These are phyloP conservation scores for Penicillium coprophilum DNA, from an alignment of 495 filamentous ascomycete genomes.

Conservation along the genomic window DNA sequence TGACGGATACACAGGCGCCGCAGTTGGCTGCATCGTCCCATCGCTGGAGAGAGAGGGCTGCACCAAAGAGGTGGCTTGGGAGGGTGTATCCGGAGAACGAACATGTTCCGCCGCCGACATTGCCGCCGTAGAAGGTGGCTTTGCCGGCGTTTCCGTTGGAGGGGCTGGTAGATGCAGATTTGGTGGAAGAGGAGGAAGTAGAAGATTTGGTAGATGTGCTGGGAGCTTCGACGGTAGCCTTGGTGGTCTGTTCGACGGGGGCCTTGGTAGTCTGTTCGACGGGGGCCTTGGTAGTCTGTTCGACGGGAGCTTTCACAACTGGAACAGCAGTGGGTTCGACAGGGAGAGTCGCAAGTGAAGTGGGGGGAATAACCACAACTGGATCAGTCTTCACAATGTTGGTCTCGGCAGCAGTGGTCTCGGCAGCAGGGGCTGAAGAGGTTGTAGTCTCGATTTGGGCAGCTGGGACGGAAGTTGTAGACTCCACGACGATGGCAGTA, in stretches of 20 bases:
- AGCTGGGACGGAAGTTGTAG: neutral
- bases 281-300: constrained; percentile 16
- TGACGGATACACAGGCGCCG: constrained; percentile 58
- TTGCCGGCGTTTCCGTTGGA: constrained; percentile 28
- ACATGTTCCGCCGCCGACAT: constrained; percentile 57
- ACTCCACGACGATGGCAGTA: neutral
- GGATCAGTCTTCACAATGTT: constrained; percentile 11
- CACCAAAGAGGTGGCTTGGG: constrained; percentile 53
- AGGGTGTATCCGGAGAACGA: constrained; percentile 59
- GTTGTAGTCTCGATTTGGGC: constrained; percentile 1
- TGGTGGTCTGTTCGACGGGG: neutral
- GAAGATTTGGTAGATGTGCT: constrained; percentile 10
- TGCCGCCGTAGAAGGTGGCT: constrained; percentile 58
- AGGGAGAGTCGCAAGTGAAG: constrained; percentile 10
- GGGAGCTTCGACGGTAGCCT: too few species aligned
- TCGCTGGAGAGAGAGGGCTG: constrained; percentile 49
- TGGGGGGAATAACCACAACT: constrained; percentile 3
- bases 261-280: constrained; percentile 15
- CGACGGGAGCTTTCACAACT: neutral
- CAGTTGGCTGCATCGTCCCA: constrained; percentile 56
- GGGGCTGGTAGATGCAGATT: neutral
- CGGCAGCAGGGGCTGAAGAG: constrained; percentile 8
- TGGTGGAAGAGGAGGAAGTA: constrained; percentile 14
- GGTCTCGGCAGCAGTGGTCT: constrained; percentile 9
- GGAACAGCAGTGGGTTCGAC: constrained; percentile 12